Evolutionary conservation across 495 filamentous ascomycete species (phyloP), one percentile per base, ranked within the genome.

Genomic region (Xeromyces bisporus): DNA sequence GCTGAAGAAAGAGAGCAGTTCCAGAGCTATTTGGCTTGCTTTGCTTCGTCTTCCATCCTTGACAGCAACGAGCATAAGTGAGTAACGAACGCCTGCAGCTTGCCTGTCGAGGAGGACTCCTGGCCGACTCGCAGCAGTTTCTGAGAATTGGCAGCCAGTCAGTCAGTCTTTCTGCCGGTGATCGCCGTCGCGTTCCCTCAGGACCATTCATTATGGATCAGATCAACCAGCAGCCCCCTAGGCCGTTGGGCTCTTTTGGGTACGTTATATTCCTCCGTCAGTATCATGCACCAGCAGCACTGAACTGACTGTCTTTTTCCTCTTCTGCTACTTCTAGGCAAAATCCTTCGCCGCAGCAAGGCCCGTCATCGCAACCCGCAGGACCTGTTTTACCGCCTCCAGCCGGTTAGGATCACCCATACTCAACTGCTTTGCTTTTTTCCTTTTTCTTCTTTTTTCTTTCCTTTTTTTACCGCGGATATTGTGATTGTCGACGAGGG

Each of bases 331-430:
- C n/a, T 37, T 20, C 21, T 30, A 64, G 60, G 35, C 60, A 62
- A 48, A 64, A 58, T 39, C 60, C 45, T 35, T 44, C 49, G 27
- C 40, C 51, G 42, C 60, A 66, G 31, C 62, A 63, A 51, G 56
- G 51, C 15, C 58, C 58, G 28, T 55, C 56, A 17, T 45, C 57
- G 28, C 65, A 68, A 42, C 45, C 58, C 31, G 55, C 59, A 10
- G 63, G 63, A 10, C 59, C 60, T 7, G 56, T 66, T 36, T 55
- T 67, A 13, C 53, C 62, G 37, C 61, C 57, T 35, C 64, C 63
- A 42, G 38, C 51, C 30, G 62, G 64, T 69, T 51, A 56, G 60
- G 38, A 36, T 18, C 21, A 23, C 32, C 10, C 24, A 20, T 26
- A 23, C 25, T 26, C 21, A 31, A 6, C 25, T 9, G 11, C 31